These are phyloP conservation scores for Rhododendron mucronatum DNA, from an alignment of 148 eudicot genomes.

Conservation along the genomic window DNA sequence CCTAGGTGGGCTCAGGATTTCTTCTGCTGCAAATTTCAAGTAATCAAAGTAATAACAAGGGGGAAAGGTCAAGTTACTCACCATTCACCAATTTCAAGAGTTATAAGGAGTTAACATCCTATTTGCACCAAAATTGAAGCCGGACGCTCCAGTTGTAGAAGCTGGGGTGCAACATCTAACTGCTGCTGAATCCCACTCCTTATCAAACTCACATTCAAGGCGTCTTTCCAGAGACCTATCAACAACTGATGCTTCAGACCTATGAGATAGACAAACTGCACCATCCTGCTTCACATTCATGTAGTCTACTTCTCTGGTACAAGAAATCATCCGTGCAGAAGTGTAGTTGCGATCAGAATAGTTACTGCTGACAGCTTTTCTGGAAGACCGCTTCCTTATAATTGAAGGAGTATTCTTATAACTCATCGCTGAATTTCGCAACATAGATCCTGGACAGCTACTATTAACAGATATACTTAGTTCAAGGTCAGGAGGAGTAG, in stretches of 20 bases:
- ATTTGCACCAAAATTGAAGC: constrained; percentile 16
- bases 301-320: not conserved
- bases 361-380: constrained; percentile 8
- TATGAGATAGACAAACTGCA: constrained; percentile 12
- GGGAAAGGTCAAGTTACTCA: constrained; percentile 10
- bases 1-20: not conserved
- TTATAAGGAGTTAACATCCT: constrained; percentile 30
- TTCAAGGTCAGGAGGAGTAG: constrained; percentile 35
- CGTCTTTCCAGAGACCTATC: constrained; percentile 45
- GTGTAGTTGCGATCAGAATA: constrained; percentile 8
- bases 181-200: constrained; percentile 46
- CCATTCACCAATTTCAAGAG: constrained; percentile 28
- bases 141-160: constrained; percentile 26
- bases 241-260: constrained; percentile 16
- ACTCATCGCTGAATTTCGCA: constrained; percentile 72
- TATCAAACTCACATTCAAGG: constrained; percentile 58
- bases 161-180: constrained; percentile 28
- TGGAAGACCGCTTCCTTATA: constrained; percentile 48
- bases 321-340: constrained; percentile 1
- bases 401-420: constrained; percentile 68
- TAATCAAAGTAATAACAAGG: not conserved
- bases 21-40: not conserved
- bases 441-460: constrained; percentile 55
- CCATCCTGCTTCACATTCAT: constrained; percentile 8
- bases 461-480: constrained; percentile 25